These are phyloP conservation scores for Saccharomyces jurei DNA, from an alignment of 805 yeast species.

Conservation along the genomic window DNA sequence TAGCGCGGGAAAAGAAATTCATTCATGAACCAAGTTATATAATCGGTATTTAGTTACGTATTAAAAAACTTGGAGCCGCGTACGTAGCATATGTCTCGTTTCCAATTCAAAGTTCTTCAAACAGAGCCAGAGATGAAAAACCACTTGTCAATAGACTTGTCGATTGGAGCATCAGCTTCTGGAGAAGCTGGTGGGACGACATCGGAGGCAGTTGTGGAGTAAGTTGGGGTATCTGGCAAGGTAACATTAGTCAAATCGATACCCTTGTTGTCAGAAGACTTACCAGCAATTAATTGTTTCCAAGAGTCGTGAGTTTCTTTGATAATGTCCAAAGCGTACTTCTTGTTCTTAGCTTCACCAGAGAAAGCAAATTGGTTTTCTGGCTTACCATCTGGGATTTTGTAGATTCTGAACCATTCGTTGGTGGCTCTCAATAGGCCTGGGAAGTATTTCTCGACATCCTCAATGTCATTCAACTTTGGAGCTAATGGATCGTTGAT, in stretches of 20 bases:
- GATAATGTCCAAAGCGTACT: conserved; percentile 78
- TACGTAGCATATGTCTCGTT: neutral
- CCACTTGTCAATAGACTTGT: conserved; percentile 96
- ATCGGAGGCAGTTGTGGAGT: conserved; percentile 38
- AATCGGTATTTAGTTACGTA: neutral
- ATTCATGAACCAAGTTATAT: neutral
- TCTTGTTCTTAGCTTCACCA: conserved; percentile 82
- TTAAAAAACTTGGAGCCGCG: neutral
- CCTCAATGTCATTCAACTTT: conserved; percentile 82
- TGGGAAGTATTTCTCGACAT: conserved; percentile 83
- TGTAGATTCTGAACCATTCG: conserved; percentile 98
- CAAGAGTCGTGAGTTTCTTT: conserved; percentile 80
- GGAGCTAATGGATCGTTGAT: conserved; percentile 82
- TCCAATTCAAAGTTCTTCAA: conserved; percentile 8
- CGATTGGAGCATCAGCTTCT: conserved; percentile 85
- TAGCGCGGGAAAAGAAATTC: neutral
- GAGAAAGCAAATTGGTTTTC: conserved; percentile 94
- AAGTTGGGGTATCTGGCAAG: conserved; percentile 47
- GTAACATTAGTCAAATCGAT: conserved; percentile 74
- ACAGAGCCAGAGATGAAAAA: conserved; percentile 88
- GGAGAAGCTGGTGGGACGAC: conserved; percentile 65
- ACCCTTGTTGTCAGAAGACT: conserved; percentile 50
- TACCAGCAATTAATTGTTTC: conserved; percentile 64
- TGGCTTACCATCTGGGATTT: conserved; percentile 96
- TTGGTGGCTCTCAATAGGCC: conserved; percentile 89